Base-by-base conservation (phyloP, 108 stramenopile species). In the Cylindrotheca closterium region DNA sequence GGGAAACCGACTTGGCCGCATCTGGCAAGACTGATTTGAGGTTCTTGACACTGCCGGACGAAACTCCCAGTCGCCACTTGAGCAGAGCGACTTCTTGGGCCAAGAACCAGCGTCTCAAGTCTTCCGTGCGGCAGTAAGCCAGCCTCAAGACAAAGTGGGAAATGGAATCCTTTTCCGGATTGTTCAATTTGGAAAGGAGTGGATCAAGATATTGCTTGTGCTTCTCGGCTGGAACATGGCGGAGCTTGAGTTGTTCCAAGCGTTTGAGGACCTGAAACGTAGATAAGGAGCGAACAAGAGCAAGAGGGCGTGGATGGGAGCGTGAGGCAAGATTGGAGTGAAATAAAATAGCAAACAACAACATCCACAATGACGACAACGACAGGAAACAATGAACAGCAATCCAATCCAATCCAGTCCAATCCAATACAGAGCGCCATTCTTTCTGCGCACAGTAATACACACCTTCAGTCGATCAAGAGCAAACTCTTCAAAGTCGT, bases 131-230 rank as follows among this genome's bases (percentile, higher is more conserved):
- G 79, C 95, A 96, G 78, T 97, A 97, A 37, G 96, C 96, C 8
- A 96, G 78, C 21, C 98, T 79, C 26, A 99, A 78, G 31, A 99
- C 96, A 78, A 95, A 98, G 79, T 99, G 98, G 4, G 96, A 96
- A 52, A 91, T 79, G n/a, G 58, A 58, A 71, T 99, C 98, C 57
- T 88, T 66, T 68, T 51, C 60, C 26, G 62, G 63, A 65, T 78
- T 42, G 51, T 68, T 86, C 26, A 73, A 56, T 51, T 74, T 55
- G 26, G 48, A 21, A 10, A 54, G 67, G 3, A 55, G 37, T 19
- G 58, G 65, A 37, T 62, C 67, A 23, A 65, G 68, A 50, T 68
- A 67, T 47, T 68, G 51, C 47, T 58, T 63, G 64, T 67, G 46
- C 30, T 64, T 31, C 29, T 71, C 67, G 4, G 60, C 42, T 10